phyloP scores from a whole-genome alignment of 805 yeast species.

The Teunomyces gatunensis region DNA sequence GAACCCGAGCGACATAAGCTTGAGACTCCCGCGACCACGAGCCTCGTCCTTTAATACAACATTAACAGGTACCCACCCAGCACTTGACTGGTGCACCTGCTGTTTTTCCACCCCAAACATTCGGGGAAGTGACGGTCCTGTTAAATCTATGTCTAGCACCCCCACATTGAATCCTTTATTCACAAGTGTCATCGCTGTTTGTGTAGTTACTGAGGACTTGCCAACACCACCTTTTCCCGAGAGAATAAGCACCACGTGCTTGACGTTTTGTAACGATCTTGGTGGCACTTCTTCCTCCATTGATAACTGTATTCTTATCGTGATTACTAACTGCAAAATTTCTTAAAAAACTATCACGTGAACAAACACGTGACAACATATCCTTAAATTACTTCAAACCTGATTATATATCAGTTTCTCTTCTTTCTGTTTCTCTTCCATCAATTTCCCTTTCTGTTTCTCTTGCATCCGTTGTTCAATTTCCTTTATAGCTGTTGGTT shows the following conservation, averaged over 20 bases:
- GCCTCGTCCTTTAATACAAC: slow-evolving; percentile 20
- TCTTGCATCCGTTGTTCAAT: too few relatives aligned
- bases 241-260: slow-evolving; percentile 75
- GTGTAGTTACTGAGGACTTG: slow-evolving; percentile 93
- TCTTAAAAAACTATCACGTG: not conserved
- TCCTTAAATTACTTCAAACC: too few relatives aligned
- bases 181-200: slow-evolving; percentile 79
- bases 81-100: slow-evolving; percentile 75
- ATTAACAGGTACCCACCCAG: slow-evolving; percentile 91
- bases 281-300: slow-evolving; percentile 22
- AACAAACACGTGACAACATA: too few relatives aligned
- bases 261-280: slow-evolving; percentile 46
- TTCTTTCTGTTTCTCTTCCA: too few relatives aligned
- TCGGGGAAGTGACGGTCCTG: slow-evolving; percentile 95
- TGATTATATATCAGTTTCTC: too few relatives aligned
- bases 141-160: slow-evolving; percentile 88
- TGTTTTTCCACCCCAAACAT: slow-evolving; percentile 87
- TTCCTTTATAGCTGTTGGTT: too few relatives aligned
- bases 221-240: slow-evolving; percentile 99
- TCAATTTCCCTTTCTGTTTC: too few relatives aligned
- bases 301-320: not conserved
- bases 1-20: slow-evolving; percentile 87
- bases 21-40: slow-evolving; percentile 40
- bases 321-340: not conserved
- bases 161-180: slow-evolving; percentile 80